Evolutionary conservation across 768 basidiomycete genomes (phyloP).

Genomic region (Mycena indigotica): DNA sequence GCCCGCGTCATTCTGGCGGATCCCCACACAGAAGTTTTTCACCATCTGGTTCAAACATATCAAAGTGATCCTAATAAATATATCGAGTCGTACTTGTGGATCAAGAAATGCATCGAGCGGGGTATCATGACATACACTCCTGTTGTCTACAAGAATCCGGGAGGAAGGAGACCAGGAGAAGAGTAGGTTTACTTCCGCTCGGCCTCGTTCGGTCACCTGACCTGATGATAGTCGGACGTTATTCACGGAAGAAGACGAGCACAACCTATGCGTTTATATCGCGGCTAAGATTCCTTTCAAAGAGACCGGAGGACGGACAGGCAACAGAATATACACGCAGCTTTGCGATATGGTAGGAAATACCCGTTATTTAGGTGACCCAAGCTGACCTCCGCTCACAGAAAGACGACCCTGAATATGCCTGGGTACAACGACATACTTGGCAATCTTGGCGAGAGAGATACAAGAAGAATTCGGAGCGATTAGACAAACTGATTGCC

Average conservation of each 20-base stretch:
- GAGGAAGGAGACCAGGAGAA: constrained; percentile 78
- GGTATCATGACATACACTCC: constrained; percentile 69
- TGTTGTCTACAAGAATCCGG: constrained; percentile 81
- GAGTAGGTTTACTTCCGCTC: constrained; percentile 65
- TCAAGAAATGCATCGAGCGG: constrained; percentile 79
- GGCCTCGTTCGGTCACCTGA: background rate
- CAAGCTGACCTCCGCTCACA: constrained; percentile 29
- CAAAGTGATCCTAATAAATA: constrained; percentile 73
- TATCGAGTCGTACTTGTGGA: constrained; percentile 81
- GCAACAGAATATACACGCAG: constrained; percentile 82
- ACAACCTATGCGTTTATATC: constrained; percentile 75
- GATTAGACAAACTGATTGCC: constrained; percentile 66
- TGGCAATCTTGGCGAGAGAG: constrained; percentile 92
- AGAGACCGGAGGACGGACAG: constrained; percentile 78
- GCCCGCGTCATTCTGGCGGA: constrained; percentile 81
- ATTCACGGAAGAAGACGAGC: constrained; percentile 77
- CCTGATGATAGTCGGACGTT: constrained; percentile 61
- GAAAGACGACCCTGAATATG: constrained; percentile 69
- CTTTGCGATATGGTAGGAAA: constrained; percentile 65
- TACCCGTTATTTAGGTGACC: background rate
- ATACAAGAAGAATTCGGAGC: constrained; percentile 78
- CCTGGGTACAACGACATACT: constrained; percentile 81
- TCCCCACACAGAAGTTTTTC: constrained; percentile 75
- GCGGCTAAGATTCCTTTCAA: constrained; percentile 83
- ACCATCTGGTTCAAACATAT: constrained; percentile 70